These are phyloP conservation scores for Erysimum pusillum DNA, from an alignment of 441 rosid genomes.

Conservation along the genomic window DNA sequence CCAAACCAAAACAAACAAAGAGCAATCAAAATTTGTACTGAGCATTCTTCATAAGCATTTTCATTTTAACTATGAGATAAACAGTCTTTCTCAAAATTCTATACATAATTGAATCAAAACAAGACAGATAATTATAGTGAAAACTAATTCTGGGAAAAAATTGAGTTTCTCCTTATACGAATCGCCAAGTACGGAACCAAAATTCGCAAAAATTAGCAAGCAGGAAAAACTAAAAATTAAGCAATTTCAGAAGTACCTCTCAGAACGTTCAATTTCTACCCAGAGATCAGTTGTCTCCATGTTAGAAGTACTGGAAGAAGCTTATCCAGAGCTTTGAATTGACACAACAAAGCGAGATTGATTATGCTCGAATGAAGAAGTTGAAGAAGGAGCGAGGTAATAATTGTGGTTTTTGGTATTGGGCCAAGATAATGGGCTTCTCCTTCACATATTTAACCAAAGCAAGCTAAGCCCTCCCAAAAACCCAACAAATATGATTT, in stretches of 20 bases:
- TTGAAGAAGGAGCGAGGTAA: not conserved
- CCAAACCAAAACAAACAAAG: not conserved
- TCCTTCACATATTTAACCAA: not conserved
- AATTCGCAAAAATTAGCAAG: not conserved
- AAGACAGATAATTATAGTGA: not conserved
- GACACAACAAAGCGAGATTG: conserved; percentile 4
- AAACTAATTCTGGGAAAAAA: conserved; percentile 3
- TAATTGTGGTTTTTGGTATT: conserved; percentile 12
- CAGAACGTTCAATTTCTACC: conserved; percentile 74
- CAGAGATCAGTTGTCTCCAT: conserved; percentile 59
- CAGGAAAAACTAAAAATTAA: not conserved
- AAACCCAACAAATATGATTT: not conserved
- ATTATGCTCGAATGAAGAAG: conserved; percentile 8
- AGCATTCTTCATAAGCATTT: not conserved
- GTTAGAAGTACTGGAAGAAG: conserved; percentile 15
- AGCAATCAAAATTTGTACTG: conserved; percentile 1
- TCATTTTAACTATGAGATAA: not conserved
- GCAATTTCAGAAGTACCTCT: conserved; percentile 56
- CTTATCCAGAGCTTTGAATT: not conserved
- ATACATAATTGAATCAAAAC: conserved; percentile 19
- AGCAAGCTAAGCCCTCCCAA: not conserved
- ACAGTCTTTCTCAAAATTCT: not conserved
- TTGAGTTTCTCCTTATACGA: not conserved
- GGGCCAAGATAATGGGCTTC: conserved; percentile 28
- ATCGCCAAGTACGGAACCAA: not conserved